Conservation (phyloP, 306 rosid species). For the Lupinus albus region DNA sequence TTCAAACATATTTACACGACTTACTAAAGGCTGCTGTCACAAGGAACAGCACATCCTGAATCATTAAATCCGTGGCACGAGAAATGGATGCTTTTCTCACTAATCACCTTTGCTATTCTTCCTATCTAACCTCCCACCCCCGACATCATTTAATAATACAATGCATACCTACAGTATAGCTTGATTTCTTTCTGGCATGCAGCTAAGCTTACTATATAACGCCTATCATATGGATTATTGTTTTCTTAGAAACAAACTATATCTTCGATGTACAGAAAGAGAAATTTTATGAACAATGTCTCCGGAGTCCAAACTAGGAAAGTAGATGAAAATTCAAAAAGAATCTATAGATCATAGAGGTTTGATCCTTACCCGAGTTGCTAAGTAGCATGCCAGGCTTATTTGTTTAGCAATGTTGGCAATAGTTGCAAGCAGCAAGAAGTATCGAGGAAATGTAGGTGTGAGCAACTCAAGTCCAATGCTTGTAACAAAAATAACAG, state of each 20-base stretch:
- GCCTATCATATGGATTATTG: background rate
- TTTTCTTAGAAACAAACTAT: background rate
- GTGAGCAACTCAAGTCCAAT: slow-evolving; percentile 90
- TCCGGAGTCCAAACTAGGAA: background rate
- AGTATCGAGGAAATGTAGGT: slow-evolving; percentile 69
- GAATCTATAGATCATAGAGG: background rate
- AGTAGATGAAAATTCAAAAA: background rate
- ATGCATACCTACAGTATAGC: background rate
- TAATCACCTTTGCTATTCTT: background rate
- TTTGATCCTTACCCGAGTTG: slow-evolving; percentile 70
- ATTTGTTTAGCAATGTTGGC: slow-evolving; percentile 94
- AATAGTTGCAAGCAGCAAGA: slow-evolving; percentile 82
- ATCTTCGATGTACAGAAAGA: slow-evolving; percentile 13
- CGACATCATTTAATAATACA: background rate
- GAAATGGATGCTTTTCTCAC: background rate
- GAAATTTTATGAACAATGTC: background rate
- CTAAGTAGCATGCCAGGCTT: slow-evolving; percentile 84
- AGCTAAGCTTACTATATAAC: background rate
- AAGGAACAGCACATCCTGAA: background rate
- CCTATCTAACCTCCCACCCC: background rate
- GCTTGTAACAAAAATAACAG: slow-evolving; percentile 75
- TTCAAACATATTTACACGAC: background rate
- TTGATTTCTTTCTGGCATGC: background rate
- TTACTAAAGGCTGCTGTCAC: slow-evolving; percentile 10
- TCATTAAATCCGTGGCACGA: background rate